Evolutionary conservation across 257 asterid species (phyloP), one percentile per base, ranked within the genome.

Genomic region (Ilex asprella): DNA sequence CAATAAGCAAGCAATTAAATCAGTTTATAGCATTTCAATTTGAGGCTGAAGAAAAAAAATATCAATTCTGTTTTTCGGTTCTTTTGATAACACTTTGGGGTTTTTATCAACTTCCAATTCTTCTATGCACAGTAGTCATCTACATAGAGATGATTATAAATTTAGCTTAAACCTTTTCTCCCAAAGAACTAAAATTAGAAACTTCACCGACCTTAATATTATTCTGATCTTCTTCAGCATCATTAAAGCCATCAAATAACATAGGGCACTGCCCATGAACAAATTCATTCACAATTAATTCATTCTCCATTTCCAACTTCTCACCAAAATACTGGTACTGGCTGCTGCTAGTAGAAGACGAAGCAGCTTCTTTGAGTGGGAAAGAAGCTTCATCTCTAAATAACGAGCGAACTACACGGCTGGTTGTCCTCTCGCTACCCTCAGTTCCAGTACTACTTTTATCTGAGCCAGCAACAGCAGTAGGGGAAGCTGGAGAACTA

Each of bases 201-300:
- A 10, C 6, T 39, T n/a, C 68, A 69, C 83, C 55, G 52, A 83
- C 99, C 95, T 83, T 69, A 52, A 82, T 57, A 51, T 61, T 55
- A 31, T 52, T 71, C 49, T 76, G 74, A 61, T 60, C 56, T 65
- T 76, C 82, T 63, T 62, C 78, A 62, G 72, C 66, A 66, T 41
- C 58, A 56, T 47, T 68, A 60, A 68, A 47, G 63, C 70, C 62
- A 64, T 79, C 85, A 46, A 74, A 71, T 57, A 74, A 82, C 39
- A 66, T 64, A 57, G 78, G 85, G 56, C 52, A 79, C 67, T 72
- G 82, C 61, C 97, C 99, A 59, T 93, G 99, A 61, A 87, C 80
- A 72, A 82, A 76, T 77, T 87, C 99, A 65, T 93, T 87, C 51
- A 93, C 97, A 67, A 93, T 82, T 69, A 81, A 71, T 58, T 79